Conservation (phyloP, 192 early-diverging fungal genomes). For the Coemansia sp. region DNA sequence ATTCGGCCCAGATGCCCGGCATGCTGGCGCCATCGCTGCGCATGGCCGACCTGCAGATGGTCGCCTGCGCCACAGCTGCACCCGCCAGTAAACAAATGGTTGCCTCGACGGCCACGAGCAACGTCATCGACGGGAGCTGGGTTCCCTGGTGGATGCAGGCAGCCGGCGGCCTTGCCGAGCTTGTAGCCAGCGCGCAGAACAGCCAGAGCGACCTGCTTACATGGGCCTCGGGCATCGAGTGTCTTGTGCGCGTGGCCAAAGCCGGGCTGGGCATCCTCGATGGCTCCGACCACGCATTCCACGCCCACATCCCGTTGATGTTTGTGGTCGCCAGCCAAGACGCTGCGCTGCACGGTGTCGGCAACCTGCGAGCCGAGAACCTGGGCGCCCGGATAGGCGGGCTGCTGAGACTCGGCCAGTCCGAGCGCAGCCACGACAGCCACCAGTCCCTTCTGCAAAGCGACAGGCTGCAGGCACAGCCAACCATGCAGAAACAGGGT, state of each 20-base stretch:
- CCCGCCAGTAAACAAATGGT: background rate
- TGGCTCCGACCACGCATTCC: background rate
- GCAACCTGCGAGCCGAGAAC: slow-evolving; percentile 1
- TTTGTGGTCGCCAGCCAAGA: background rate
- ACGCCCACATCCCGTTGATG: background rate
- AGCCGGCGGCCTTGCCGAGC: slow-evolving; percentile 20
- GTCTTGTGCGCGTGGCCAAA: background rate
- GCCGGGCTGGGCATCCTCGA: background rate
- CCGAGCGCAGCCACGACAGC: background rate
- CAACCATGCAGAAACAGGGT: background rate
- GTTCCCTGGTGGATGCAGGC: slow-evolving; percentile 37
- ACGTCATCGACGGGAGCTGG: slow-evolving; percentile 20
- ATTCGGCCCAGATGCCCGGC: slow-evolving; percentile 28
- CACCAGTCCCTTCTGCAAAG: background rate
- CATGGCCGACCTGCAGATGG: slow-evolving; percentile 20
- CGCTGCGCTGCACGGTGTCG: background rate
- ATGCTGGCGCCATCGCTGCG: slow-evolving; percentile 24
- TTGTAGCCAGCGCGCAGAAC: background rate
- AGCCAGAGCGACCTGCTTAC: background rate
- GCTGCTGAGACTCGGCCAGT: slow-evolving; percentile 25
- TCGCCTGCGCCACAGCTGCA: background rate
- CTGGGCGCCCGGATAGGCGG: slow-evolving; percentile 47
- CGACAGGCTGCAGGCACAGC: background rate
- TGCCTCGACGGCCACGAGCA: background rate
- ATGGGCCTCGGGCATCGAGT: slow-evolving; percentile 1